Conservation (phyloP, 169 alveolate species). For the Plasmodium yoelii region DNA sequence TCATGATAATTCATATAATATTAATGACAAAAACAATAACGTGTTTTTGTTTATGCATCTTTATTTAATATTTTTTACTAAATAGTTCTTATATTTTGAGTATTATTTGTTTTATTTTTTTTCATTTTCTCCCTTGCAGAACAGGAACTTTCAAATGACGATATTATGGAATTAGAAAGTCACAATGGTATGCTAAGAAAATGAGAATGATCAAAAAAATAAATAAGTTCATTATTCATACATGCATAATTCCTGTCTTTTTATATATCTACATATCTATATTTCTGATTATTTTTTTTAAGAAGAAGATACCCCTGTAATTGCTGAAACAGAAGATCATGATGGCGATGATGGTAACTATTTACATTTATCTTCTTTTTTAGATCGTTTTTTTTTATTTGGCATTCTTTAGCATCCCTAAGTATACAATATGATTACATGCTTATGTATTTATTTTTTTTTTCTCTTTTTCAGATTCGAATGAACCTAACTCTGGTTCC, state of each 20-base stretch:
- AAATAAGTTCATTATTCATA: not conserved
- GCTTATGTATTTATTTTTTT: not conserved
- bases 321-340: constrained; percentile 37
- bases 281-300: not conserved
- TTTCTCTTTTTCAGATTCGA: constrained; percentile 26
- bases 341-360: constrained; percentile 29
- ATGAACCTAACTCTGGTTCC: constrained; percentile 38
- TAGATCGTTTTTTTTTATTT: too few relatives aligned
- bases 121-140: not conserved
- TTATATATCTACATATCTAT: not conserved
- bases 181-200: constrained; percentile 15
- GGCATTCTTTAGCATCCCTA: too few relatives aligned
- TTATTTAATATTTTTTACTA: not conserved
- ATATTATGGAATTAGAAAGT: constrained; percentile 22
- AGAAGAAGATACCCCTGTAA: constrained; percentile 7
- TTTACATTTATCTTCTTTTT: not conserved
- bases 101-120: not conserved
- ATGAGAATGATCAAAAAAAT: not conserved
- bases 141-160: constrained; percentile 14
- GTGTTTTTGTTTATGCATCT: not conserved
- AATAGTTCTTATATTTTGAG: too few relatives aligned
- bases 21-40: not conserved
- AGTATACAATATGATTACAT: too few relatives aligned
- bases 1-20: too few relatives aligned
- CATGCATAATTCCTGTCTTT: not conserved